Evolutionary conservation across 331 rosid species (phyloP).

Genomic region (Saraca asoca): DNA sequence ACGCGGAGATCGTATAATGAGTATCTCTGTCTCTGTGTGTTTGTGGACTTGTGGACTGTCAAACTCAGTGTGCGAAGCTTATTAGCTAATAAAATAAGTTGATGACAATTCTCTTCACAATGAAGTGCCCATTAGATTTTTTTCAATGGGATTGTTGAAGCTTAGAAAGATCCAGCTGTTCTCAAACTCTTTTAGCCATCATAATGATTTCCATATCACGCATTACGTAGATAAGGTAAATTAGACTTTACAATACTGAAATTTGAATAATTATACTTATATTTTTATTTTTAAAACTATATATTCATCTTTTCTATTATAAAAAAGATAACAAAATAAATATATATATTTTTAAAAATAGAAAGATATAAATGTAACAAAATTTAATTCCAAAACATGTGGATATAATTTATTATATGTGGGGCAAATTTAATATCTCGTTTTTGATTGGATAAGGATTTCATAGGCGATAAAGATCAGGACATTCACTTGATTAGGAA

Average conservation of each 20-base stretch:
- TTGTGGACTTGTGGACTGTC: neutral
- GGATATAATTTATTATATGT: neutral
- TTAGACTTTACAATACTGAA: too few species aligned
- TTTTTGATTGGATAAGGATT: slow-evolving; percentile 6
- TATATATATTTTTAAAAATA: too few species aligned
- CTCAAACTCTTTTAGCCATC: slow-evolving; percentile 35
- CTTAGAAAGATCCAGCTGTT: slow-evolving; percentile 60
- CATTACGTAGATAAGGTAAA: too few species aligned
- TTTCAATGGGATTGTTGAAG: slow-evolving; percentile 31
- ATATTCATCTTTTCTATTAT: too few species aligned
- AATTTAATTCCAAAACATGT: too few species aligned
- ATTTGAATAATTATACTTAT: too few species aligned
- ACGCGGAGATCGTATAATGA: slow-evolving; percentile 47
- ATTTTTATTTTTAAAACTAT: too few species aligned
- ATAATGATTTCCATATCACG: slow-evolving; percentile 29
- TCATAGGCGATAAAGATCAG: slow-evolving; percentile 9
- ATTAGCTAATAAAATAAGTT: neutral
- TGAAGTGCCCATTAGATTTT: slow-evolving; percentile 31
- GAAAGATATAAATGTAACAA: too few species aligned
- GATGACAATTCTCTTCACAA: slow-evolving; percentile 12
- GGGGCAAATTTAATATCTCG: neutral
- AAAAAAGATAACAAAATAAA: too few species aligned
- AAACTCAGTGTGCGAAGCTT: neutral
- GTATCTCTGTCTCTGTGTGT: neutral
- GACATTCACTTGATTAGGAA: slow-evolving; percentile 26